A percentile compares a stretch with the other conserved stretches of the same genome.
These are phyloP conservation scores for Trichoderma pleuroti DNA, from an alignment of 2,329 filamentous ascomycete genomes.

Conservation along the genomic window DNA sequence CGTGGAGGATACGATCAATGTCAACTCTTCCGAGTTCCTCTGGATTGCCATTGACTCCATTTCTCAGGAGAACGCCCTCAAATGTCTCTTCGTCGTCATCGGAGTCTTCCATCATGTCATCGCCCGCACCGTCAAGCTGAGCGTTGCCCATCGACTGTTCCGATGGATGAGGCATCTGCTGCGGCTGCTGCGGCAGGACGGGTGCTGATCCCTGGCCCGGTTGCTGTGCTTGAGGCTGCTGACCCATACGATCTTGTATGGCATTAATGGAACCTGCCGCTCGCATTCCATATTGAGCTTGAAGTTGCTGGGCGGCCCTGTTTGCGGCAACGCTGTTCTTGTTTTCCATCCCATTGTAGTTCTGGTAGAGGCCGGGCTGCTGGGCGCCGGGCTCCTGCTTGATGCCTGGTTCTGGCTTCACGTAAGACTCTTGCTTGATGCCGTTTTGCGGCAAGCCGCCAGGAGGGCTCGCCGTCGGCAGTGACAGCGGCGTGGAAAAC, in stretches of 20 bases:
- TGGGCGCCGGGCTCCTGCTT: conserved; percentile 44
- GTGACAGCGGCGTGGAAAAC: conserved; percentile 32
- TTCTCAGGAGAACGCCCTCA: conserved; percentile 57
- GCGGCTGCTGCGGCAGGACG: conserved; percentile 27
- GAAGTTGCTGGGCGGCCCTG: conserved; percentile 55
- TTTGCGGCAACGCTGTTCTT: conserved; percentile 46
- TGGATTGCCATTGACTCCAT: conserved; percentile 51
- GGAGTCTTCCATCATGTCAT: conserved; percentile 36
- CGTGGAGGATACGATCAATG: conserved; percentile 67
- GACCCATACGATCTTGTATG: conserved; percentile 47
- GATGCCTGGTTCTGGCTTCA: conserved; percentile 48
- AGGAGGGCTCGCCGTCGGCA: conserved; percentile 32
- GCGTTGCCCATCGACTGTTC: conserved; percentile 37
- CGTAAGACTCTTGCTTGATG: conserved; percentile 43
- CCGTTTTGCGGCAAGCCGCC: conserved; percentile 34
- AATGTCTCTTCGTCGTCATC: conserved; percentile 51
- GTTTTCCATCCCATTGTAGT: conserved; percentile 33
- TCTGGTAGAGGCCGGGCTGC: conserved; percentile 33
- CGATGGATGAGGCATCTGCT: conserved; percentile 31
- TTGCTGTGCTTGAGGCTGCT: conserved; percentile 29
- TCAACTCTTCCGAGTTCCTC: conserved; percentile 57
- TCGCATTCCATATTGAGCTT: conserved; percentile 58
- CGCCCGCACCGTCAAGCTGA: conserved; percentile 72
- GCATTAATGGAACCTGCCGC: conserved; percentile 66
- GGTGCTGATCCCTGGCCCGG: conserved; percentile 25